These are phyloP conservation scores for Erythrophleum ivorense DNA, from an alignment of 331 rosid genomes.

Conservation along the genomic window DNA sequence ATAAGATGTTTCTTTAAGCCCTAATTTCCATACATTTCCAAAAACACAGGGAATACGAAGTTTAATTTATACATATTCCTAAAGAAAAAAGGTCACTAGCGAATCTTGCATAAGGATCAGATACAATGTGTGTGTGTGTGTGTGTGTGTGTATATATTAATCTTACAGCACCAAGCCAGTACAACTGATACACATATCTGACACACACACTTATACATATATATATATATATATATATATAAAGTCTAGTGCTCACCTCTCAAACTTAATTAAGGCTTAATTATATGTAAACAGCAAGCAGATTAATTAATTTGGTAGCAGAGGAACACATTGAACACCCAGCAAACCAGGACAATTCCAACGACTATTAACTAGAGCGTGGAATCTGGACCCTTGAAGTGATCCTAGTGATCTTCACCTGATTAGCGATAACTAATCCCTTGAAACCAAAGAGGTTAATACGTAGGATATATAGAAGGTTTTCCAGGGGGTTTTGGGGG, in stretches of 20 bases:
- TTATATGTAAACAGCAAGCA: neutral
- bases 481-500: conserved; percentile 45
- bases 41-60: too few relatives aligned
- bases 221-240: neutral
- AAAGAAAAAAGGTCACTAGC: neutral
- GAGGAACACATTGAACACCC: neutral
- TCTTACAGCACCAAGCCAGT: conserved; percentile 7
- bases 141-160: neutral
- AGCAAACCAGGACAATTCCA: conserved; percentile 24
- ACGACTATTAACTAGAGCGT: neutral
- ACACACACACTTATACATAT: neutral
- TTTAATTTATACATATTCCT: too few relatives aligned
- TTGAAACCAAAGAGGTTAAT: neutral
- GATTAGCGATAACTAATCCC: neutral
- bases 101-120: neutral
- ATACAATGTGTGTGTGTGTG: neutral
- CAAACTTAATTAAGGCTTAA: neutral
- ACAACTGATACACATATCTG: neutral
- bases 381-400: neutral
- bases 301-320: neutral
- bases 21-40: too few relatives aligned
- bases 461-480: neutral
- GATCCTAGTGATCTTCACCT: neutral
- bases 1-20: too few relatives aligned
- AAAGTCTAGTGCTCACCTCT: neutral